Evolutionary conservation across 768 basidiomycete species (phyloP).

Genomic region (Tylopilus cervinicoccineus): DNA sequence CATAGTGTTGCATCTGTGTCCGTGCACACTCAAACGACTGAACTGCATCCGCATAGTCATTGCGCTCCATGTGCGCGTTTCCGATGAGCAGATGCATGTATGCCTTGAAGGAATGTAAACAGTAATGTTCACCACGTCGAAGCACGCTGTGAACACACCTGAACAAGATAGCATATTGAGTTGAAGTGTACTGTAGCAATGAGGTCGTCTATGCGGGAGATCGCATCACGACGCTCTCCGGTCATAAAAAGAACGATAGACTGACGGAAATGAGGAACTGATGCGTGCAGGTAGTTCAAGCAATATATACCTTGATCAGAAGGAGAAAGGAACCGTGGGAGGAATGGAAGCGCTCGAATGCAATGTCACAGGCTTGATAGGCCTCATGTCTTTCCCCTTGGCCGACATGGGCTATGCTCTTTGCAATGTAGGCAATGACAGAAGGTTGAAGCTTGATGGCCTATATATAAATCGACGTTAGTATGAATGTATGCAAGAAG

Average conservation of each 20-base stretch:
- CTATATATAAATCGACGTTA: background rate
- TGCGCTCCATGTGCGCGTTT: background rate
- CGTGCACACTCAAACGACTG: background rate
- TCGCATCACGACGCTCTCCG: background rate
- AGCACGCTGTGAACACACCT: background rate
- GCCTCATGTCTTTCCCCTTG: background rate
- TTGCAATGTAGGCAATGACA: too few species aligned
- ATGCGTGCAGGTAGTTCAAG: rapidly evolving
- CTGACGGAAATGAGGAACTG: background rate
- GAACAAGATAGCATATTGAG: background rate
- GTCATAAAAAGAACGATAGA: background rate
- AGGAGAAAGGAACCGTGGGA: background rate
- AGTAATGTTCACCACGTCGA: background rate
- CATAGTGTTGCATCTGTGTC: background rate
- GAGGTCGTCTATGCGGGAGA: background rate
- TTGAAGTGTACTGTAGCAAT: background rate
- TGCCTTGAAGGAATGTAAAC: background rate
- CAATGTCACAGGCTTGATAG: background rate
- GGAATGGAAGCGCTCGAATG: background rate
- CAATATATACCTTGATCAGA: background rate
- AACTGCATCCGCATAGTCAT: background rate
- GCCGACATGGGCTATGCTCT: background rate
- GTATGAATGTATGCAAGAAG: background rate
- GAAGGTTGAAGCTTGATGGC: background rate
- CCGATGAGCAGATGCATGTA: background rate